Evolutionary conservation across 2,329 filamentous ascomycete species (phyloP).

Genomic region (Lecanosticta acicola): DNA sequence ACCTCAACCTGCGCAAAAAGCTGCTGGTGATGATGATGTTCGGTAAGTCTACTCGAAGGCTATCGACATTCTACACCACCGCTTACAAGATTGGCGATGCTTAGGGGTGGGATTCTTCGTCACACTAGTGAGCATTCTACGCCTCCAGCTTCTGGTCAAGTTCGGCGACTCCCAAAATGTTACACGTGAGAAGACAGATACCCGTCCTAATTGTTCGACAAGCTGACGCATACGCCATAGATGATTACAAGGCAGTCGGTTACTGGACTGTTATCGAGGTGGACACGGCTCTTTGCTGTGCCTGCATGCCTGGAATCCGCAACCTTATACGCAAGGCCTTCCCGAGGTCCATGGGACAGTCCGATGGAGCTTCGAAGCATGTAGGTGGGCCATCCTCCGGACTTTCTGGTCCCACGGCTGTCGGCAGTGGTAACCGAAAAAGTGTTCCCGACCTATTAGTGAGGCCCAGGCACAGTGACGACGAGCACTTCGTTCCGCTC

Average conservation of each 20-base stretch:
- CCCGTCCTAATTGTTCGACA: background rate
- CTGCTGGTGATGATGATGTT: slow-evolving; percentile 19
- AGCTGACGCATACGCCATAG: no score
- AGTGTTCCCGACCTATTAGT: slow-evolving; percentile 10
- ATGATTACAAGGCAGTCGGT: slow-evolving; percentile 19
- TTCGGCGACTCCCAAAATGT: slow-evolving; percentile 16
- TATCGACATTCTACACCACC: background rate
- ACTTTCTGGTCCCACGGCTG: slow-evolving; percentile 14
- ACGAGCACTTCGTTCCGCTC: slow-evolving; percentile 17
- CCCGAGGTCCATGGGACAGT: slow-evolving; percentile 12
- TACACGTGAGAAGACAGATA: no score
- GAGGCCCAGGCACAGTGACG: slow-evolving; percentile 13
- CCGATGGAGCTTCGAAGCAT: slow-evolving; percentile 1
- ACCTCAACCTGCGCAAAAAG: slow-evolving; percentile 17
- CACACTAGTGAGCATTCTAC: slow-evolving; percentile 15
- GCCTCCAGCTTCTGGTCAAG: slow-evolving; percentile 13
- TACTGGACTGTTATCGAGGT: slow-evolving; percentile 18
- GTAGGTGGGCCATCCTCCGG: slow-evolving; percentile 2
- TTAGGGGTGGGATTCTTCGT: slow-evolving; percentile 18
- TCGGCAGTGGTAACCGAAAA: slow-evolving; percentile 11
- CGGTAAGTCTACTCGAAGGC: slow-evolving; percentile 2
- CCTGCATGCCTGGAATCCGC: slow-evolving; percentile 19
- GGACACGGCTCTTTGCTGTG: slow-evolving; percentile 16
- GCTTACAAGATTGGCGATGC: slow-evolving; percentile 3
- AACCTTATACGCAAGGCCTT: slow-evolving; percentile 15